A percentile compares a stretch with the other conserved stretches of the same genome.
These are phyloP conservation scores for Berkeleyomyces basicola DNA, from an alignment of 2,329 filamentous ascomycete species.

Conservation along the genomic window DNA sequence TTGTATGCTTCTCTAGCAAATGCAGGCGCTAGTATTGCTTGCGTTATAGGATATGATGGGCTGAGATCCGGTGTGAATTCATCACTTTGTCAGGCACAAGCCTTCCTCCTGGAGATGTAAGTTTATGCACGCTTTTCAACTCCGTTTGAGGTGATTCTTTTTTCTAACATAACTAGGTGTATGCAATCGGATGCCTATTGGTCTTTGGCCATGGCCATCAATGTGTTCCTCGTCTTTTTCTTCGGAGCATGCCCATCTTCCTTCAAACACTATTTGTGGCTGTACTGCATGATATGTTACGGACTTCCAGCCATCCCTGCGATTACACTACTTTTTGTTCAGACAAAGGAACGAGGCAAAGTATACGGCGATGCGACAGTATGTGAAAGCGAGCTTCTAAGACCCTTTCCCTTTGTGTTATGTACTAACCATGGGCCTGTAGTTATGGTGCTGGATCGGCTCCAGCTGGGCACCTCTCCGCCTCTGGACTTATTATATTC, in stretches of 20 bases:
- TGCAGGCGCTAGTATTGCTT: constrained; percentile 44
- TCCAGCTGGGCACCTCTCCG: constrained; percentile 36
- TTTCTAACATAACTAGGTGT: constrained; percentile 35
- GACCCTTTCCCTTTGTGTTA: background rate
- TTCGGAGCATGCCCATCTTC: constrained; percentile 44
- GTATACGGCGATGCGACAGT: constrained; percentile 43
- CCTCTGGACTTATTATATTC: constrained; percentile 45
- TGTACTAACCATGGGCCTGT: background rate
- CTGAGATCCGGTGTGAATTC: constrained; percentile 36
- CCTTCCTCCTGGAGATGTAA: constrained; percentile 50
- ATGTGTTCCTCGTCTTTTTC: constrained; percentile 57
- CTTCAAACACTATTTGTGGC: constrained; percentile 55
- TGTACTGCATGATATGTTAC: constrained; percentile 55
- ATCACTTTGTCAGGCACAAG: constrained; percentile 43
- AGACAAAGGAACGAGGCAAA: constrained; percentile 21
- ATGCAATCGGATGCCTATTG: constrained; percentile 62
- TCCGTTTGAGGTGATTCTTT: background rate
- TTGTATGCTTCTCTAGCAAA: constrained; percentile 44
- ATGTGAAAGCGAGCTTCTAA: constrained; percentile 16
- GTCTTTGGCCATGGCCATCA: constrained; percentile 69
- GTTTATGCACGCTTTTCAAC: constrained; percentile 19
- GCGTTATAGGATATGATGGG: constrained; percentile 53
- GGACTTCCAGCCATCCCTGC: constrained; percentile 54
- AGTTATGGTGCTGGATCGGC: constrained; percentile 49
- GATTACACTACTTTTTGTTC: constrained; percentile 45